phyloP scores from a whole-genome alignment of 768 basidiomycete genomes.

The Lanmaoa rubissima region DNA sequence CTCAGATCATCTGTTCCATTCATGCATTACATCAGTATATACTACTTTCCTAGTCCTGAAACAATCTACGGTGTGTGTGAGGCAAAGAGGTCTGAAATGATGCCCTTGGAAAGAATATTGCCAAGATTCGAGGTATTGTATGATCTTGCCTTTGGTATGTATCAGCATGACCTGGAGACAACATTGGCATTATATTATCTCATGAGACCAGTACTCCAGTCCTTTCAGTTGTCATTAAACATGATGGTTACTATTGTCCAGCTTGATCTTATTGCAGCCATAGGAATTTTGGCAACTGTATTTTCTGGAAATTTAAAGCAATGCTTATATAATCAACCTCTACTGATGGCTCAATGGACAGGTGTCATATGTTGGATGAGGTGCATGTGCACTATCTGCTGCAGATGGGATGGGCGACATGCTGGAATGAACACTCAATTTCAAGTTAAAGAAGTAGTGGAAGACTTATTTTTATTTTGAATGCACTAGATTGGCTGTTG shows the following conservation, averaged over 20 bases:
- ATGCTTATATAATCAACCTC: background rate
- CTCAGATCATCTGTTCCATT: background rate
- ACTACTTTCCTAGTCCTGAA: background rate
- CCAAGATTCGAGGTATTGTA: background rate
- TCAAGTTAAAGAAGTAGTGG: too few relatives aligned
- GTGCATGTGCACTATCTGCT: too few relatives aligned
- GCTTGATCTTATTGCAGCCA: background rate
- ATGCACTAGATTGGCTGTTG: too few relatives aligned
- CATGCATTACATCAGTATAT: background rate
- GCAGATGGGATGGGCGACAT: too few relatives aligned
- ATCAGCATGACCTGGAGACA: background rate
- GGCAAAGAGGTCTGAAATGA: background rate
- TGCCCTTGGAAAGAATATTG: background rate
- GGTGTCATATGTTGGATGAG: too few relatives aligned
- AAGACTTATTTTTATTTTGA: too few relatives aligned
- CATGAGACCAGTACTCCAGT: background rate
- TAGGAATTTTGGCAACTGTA: conserved; percentile 1
- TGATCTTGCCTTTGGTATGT: background rate
- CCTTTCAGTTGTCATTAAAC: background rate
- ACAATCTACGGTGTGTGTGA: background rate
- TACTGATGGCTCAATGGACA: conserved; percentile 8
- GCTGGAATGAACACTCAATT: too few relatives aligned
- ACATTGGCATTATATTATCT: background rate
- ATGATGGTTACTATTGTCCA: conserved; percentile 8
- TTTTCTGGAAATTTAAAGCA: background rate